Percentiles rank a stretch among this genome's conserved stretches.
Evolutionary conservation across 495 filamentous ascomycete genomes (phyloP).

Genomic region (Ascobolus immersus): DNA sequence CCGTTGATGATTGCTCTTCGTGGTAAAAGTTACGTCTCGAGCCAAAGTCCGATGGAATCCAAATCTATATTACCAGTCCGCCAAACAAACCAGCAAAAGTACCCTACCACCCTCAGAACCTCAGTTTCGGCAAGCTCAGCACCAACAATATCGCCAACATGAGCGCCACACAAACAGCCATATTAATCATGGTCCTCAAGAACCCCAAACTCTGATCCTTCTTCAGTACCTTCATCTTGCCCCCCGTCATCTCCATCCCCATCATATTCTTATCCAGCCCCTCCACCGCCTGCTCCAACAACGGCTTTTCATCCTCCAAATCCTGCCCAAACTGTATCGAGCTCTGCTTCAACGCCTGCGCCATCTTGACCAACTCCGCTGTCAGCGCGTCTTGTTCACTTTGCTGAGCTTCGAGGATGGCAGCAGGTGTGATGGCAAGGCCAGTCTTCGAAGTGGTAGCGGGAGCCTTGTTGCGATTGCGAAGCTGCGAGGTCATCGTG

Average conservation of each 20-base stretch:
- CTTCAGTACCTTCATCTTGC: slow-evolving; percentile 9
- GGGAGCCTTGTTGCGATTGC: not conserved
- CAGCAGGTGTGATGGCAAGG: slow-evolving; percentile 29
- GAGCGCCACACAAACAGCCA: not conserved
- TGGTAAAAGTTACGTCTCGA: no score
- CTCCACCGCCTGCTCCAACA: slow-evolving; percentile 30
- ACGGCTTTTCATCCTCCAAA: slow-evolving; percentile 20
- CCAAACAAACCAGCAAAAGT: no score
- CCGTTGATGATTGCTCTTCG: no score
- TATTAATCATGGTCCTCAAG: not conserved
- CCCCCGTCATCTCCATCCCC: slow-evolving; percentile 30
- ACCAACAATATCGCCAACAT: not conserved
- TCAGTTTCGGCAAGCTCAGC: slow-evolving; percentile 1
- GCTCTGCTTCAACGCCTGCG: slow-evolving; percentile 40
- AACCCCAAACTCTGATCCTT: not conserved
- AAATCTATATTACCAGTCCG: no score
- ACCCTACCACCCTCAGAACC: slow-evolving; percentile 17
- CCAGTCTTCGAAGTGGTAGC: slow-evolving; percentile 15
- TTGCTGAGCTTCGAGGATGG: slow-evolving; percentile 32
- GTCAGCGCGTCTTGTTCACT: slow-evolving; percentile 26
- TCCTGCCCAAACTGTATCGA: slow-evolving; percentile 31
- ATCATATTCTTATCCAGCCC: slow-evolving; percentile 41
- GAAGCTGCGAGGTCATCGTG: not conserved
- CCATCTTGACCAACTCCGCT: slow-evolving; percentile 32
- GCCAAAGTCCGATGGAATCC: no score